Base-by-base conservation (phyloP, 2,329 filamentous ascomycete genomes). In the Venturia pyrina region DNA sequence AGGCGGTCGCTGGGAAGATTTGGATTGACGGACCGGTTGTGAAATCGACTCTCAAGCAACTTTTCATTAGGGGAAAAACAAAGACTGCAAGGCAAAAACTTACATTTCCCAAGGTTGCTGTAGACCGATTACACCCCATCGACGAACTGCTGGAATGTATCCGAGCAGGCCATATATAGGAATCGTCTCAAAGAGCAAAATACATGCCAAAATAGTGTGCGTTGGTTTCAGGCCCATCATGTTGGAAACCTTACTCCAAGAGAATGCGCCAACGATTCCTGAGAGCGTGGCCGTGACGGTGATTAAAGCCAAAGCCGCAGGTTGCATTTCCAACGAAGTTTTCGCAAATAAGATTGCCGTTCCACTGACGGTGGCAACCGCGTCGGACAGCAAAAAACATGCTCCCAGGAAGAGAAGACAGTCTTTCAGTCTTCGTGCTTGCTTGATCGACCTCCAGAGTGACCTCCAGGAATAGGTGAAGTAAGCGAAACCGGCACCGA, bases 341-440 rank as follows among this genome's bases (percentile, higher is more conserved):
- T 98, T 98, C 50, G 93, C 95, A 74, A 97, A 99, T 11, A 99
- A 82, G 37, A 98, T 92, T 0, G 95, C 95, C 0, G 95, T 98
- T 17, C 92, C 93, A 43, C 90, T 95, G 0, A 96, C 93, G 0
- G 95, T 98, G 8, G 95, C 95, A 69, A 98, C 92, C 53, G 90
- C 92, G 72, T 99, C 95, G 7, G 90, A 96, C 1, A 99, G 83
- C 40, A 99, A 82, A 74, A 99, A 97, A 95, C 95, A 99, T 6
- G 91, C 92, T 3, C 84, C 86, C 5, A 99, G 83, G 74, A 95
- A 95, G 7, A 93, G 80, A 37, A 90, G 79, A 37, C 93, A 87
- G 70, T 95, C 90, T 63, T 86, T 79, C 7, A 93, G 81, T 13
- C 84, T 83, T 17, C 88, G 82, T 3, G 93, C 93, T 57, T 92